Evolutionary conservation across 148 eudicot genomes (phyloP).

Genomic region (Rhododendron mucronatum): DNA sequence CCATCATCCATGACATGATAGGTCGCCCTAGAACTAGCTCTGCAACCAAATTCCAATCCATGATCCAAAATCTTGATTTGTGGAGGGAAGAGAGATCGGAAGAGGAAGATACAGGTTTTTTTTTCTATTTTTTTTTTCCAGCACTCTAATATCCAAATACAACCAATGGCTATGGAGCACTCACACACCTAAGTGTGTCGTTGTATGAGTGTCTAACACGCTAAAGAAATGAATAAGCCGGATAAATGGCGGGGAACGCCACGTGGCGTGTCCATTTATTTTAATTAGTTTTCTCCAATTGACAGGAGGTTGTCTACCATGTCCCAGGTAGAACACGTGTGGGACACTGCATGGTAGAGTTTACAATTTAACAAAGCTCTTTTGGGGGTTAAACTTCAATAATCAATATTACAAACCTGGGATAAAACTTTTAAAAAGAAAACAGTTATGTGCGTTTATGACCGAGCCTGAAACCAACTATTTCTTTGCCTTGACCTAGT

Average conservation of each 20-base stretch:
- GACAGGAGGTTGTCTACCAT: not conserved
- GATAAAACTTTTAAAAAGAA: not conserved
- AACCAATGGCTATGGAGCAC: not conserved
- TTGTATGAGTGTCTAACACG: not conserved
- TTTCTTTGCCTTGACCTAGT: not conserved
- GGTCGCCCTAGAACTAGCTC: not conserved
- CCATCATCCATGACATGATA: not conserved
- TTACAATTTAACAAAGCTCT: not conserved
- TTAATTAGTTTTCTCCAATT: not conserved
- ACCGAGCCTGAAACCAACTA: not conserved
- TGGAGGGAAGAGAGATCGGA: not conserved
- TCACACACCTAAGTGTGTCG: not conserved
- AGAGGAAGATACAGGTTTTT: not conserved
- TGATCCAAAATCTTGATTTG: not conserved
- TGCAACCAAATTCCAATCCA: not conserved
- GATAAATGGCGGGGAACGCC: not conserved
- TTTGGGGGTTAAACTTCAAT: not conserved
- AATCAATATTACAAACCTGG: not conserved
- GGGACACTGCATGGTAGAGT: not conserved
- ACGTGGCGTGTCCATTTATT: not conserved
- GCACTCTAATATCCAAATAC: not conserved
- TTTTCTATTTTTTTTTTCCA: not conserved
- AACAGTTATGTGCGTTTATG: not conserved
- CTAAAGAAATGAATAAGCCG: not conserved
- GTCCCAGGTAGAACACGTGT: not conserved